Conservation (phyloP, 148 eudicot species). For the Agrostemma githago region DNA sequence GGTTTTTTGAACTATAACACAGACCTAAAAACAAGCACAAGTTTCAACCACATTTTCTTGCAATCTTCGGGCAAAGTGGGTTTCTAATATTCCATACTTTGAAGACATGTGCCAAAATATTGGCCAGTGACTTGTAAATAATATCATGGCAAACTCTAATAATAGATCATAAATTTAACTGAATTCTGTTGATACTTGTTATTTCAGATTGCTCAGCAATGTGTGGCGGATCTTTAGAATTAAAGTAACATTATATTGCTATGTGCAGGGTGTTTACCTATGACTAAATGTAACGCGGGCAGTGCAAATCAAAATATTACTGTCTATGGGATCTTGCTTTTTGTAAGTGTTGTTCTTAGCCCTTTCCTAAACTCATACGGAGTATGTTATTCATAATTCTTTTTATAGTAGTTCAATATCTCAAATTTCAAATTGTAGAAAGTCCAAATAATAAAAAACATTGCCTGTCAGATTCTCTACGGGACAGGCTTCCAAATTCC, state of each 20-base stretch:
- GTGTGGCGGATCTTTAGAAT: neutral
- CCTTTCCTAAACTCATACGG: neutral
- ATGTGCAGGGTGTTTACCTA: slow-evolving; percentile 58
- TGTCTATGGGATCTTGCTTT: slow-evolving; percentile 68
- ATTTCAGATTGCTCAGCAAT: neutral
- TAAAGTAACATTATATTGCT: neutral
- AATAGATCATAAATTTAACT: neutral
- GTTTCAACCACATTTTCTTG: neutral
- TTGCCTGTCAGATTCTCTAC: neutral
- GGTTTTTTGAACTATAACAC: neutral
- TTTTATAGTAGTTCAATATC: neutral
- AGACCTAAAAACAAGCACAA: neutral
- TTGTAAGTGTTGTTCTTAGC: slow-evolving; percentile 48
- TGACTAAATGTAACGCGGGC: slow-evolving; percentile 58
- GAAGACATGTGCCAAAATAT: neutral
- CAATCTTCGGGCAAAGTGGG: neutral
- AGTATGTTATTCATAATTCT: neutral
- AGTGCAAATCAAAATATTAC: slow-evolving; percentile 70
- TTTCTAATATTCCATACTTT: neutral
- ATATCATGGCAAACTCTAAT: neutral
- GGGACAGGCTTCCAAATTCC: neutral
- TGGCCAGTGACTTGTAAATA: neutral
- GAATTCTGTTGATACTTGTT: neutral
- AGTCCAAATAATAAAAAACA: neutral
- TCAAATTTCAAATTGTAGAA: neutral